phyloP scores from a whole-genome alignment of 2,329 filamentous ascomycete genomes.

The Xylariaceae sp. region DNA sequence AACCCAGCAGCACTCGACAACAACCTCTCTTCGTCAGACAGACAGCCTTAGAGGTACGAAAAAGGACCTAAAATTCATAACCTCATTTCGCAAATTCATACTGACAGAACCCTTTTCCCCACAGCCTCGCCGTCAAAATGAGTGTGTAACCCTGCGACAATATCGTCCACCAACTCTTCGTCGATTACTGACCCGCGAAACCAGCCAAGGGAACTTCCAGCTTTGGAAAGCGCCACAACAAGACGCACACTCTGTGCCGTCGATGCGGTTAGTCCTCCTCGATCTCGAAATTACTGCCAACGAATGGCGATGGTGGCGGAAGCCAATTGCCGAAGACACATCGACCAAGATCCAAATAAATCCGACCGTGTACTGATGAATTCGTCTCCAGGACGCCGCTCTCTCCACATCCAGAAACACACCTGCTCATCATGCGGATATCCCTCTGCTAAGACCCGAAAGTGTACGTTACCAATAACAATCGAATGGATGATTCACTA shows the following conservation, averaged over 20 bases:
- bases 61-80: not conserved
- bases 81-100: conserved; percentile 1
- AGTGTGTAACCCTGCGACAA: conserved; percentile 38
- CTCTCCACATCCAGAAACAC: conserved; percentile 99
- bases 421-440: conserved; percentile 96
- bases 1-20: conserved; percentile 35
- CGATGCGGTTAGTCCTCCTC: conserved; percentile 81
- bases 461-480: conserved; percentile 74
- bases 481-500: conserved; percentile 30
- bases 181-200: conserved; percentile 38
- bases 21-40: conserved; percentile 34
- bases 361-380: conserved; percentile 12
- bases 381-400: conserved; percentile 77
- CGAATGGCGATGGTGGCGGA: conserved; percentile 5
- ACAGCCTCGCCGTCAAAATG: conserved; percentile 44
- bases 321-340: conserved; percentile 6
- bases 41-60: conserved; percentile 37
- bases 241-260: conserved; percentile 98
- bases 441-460: conserved; percentile 94
- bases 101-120: conserved; percentile 22
- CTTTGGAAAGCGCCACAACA: conserved; percentile 78
- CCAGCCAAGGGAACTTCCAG: conserved; percentile 48
- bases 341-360: conserved; percentile 8
- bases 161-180: conserved; percentile 14
- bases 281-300: not conserved